Conservation (phyloP, 1,284 basidiomycete genomes). For the Dichomitus squalens region DNA sequence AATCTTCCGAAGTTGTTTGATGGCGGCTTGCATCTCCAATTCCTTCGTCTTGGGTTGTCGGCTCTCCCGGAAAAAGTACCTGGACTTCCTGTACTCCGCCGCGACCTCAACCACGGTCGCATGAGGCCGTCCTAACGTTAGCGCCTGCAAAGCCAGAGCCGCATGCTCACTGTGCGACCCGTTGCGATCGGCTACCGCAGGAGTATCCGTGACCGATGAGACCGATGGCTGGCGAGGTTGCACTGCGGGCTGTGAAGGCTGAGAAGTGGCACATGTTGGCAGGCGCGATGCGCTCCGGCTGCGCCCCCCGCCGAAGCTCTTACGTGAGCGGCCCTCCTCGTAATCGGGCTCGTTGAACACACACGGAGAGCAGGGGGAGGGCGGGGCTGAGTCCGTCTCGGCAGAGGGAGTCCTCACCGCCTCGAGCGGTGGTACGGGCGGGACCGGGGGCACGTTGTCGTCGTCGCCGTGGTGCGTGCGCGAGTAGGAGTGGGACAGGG, state of each 20-base stretch:
- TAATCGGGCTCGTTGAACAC: not conserved
- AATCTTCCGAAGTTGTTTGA: slow-evolving; percentile 52
- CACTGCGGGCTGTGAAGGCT: not conserved
- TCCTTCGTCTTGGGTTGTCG: slow-evolving; percentile 25
- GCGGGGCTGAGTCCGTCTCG: slow-evolving; percentile 11
- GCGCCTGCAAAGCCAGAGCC: slow-evolving; percentile 3
- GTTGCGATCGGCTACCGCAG: not conserved
- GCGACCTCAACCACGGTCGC: slow-evolving; percentile 31
- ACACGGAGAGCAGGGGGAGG: not conserved
- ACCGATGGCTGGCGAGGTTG: not conserved
- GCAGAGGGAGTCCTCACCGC: slow-evolving; percentile 3
- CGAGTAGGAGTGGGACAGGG: not conserved
- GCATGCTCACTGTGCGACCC: slow-evolving; percentile 15
- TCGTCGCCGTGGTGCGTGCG: not conserved
- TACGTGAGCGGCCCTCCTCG: slow-evolving; percentile 3
- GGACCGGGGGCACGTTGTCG: not conserved
- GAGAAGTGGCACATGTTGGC: too few relatives aligned
- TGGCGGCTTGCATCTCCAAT: slow-evolving; percentile 44
- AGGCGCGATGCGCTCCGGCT: slow-evolving; percentile 12
- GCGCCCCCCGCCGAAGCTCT: not conserved
- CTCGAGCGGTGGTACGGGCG: slow-evolving; percentile 4
- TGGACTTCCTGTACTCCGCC: slow-evolving; percentile 23
- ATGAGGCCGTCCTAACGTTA: slow-evolving; percentile 9
- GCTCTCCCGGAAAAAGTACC: slow-evolving; percentile 28
- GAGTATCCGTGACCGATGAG: not conserved